Conservation (phyloP, 169 alveolate species). For the Cryptosporidium bovis region DNA sequence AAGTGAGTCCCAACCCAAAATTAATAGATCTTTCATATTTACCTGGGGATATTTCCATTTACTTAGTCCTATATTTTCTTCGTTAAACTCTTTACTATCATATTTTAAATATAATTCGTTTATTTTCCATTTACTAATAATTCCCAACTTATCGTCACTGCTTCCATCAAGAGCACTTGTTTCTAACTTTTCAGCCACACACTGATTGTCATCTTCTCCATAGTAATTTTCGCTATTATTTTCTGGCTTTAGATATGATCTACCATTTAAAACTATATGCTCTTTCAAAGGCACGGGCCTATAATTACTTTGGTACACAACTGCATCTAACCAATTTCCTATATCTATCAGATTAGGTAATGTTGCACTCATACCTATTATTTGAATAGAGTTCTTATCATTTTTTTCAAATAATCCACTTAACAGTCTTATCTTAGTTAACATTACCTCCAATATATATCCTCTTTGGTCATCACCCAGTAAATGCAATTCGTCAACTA, state of each 20-base stretch:
- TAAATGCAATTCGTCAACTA: slow-evolving; percentile 84
- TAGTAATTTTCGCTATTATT: background rate
- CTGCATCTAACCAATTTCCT: slow-evolving; percentile 83
- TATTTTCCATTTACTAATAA: slow-evolving; percentile 3
- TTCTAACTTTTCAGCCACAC: background rate
- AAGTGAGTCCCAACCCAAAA: slow-evolving; percentile 78
- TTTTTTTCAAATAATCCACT: slow-evolving; percentile 50
- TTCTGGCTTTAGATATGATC: slow-evolving; percentile 67
- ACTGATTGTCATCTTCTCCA: background rate
- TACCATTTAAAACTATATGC: slow-evolving; percentile 61
- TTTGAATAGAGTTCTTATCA: slow-evolving; percentile 72
- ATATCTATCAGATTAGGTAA: slow-evolving; percentile 83
- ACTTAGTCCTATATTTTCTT: background rate
- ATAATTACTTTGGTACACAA: slow-evolving; percentile 80
- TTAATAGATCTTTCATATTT: slow-evolving; percentile 58
- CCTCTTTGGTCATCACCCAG: slow-evolving; percentile 85
- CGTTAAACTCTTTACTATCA: background rate
- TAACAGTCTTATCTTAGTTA: slow-evolving; percentile 74
- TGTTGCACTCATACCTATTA: slow-evolving; percentile 89
- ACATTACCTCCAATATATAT: slow-evolving; percentile 79
- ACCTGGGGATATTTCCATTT: slow-evolving; percentile 65
- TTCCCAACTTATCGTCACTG: background rate
- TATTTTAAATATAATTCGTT: background rate
- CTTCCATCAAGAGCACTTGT: background rate
- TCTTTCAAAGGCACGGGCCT: slow-evolving; percentile 84